Percentiles rank a stretch among this genome's conserved stretches.
These are phyloP conservation scores for Mycosphaerella arachidis DNA, from an alignment of 2,329 filamentous ascomycete genomes.

Conservation along the genomic window DNA sequence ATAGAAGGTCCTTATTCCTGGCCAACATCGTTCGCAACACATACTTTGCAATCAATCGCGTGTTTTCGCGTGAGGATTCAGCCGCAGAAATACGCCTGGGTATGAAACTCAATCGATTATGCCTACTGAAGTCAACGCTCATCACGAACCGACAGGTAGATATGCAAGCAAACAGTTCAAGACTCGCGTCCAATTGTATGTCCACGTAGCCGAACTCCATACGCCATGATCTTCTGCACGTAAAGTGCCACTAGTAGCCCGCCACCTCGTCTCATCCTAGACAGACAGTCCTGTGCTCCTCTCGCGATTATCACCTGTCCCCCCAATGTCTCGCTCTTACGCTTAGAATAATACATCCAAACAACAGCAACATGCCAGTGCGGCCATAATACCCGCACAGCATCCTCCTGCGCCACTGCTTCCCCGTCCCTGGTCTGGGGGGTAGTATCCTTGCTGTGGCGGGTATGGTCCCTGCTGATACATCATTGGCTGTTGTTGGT, in stretches of 20 bases:
- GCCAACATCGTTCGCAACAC: not conserved
- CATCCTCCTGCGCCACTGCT: conserved; percentile 34
- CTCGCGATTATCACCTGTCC: not conserved
- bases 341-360: conserved; percentile 34
- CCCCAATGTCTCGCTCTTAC: not conserved
- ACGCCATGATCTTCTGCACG: not conserved
- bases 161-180: not conserved
- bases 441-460: conserved; percentile 38
- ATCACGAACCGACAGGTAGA: not conserved
- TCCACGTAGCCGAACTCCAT: not conserved
- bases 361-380: conserved; percentile 46
- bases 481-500: conserved; percentile 38
- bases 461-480: conserved; percentile 27
- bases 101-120: not conserved
- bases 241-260: not conserved
- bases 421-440: conserved; percentile 27
- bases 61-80: too few species aligned
- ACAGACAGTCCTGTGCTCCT: not conserved
- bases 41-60: not conserved
- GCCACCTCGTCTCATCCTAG: not conserved
- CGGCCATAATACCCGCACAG: conserved; percentile 30
- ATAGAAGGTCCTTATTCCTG: too few species aligned
- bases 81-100: not conserved
- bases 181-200: not conserved
- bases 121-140: not conserved